Evolutionary conservation across 2,329 filamentous ascomycete genomes (phyloP), one percentile per base, ranked within the genome.

Genomic region (Neofusicoccum umdonicola): DNA sequence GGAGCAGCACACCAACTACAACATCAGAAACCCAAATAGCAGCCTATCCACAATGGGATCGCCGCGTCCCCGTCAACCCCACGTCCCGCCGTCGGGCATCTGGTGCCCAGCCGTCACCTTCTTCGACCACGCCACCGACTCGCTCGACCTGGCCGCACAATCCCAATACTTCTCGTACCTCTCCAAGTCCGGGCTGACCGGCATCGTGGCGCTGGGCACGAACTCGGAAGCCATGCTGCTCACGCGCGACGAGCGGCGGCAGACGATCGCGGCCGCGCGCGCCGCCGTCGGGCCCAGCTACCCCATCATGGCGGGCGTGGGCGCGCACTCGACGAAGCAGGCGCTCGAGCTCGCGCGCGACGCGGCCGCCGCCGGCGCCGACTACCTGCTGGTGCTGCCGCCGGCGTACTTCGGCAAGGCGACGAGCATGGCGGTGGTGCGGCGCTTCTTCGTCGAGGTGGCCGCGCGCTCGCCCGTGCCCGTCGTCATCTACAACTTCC

Each of bases 401-500:
- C 78, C 79, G 7, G 77, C 74, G 2, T 82, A 82, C 68, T 45
- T 58, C 27, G 54, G 54, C 54, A 58, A 58, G n/a, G 76, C 76
- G 12, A 81, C 79, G 4, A 79, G 77, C 0, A 71, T 74, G 51
- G 70, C 71, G 13, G 79, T 81, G 3, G 73, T 82, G 4, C 70
- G 72, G 66, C 70, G 68, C 5, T 82, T 81, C 66, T 82, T 78
- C 68, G 70, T 75, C 57, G 75, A 80, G 41, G 75, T 90, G 3
- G 89, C 88, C 2, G 80, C 83, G 58, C 82, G 82, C 1, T 86
- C 83, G 17, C 83, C 85, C 0, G 72, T 91, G 0, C 88, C 89
- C 0, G 79, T 91, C 27, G 76, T 91, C 41, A 86, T 92, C 65
- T 91, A 91, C 81, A 91, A 91, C 76, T 91, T 88, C 79, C 89